Base-by-base conservation (phyloP, 345 rosid genomes). In the Viola odorata region DNA sequence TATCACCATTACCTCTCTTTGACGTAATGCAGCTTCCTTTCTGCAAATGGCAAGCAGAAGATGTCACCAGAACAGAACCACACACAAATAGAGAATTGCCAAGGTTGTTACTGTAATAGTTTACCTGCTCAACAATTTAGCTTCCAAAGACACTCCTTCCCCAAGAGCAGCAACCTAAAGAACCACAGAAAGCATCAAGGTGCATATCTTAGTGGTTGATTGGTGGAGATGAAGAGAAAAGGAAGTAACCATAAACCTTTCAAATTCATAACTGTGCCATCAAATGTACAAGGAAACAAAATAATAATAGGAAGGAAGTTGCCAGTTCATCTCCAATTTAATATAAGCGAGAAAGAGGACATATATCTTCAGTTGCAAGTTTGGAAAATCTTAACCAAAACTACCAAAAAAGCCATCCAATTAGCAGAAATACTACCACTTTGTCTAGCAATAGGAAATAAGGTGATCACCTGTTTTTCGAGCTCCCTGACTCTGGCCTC, bases 121-220 rank as follows among this genome's bases (percentile, higher is more conserved):
- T 45, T 12, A 67, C 76, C 76, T 67, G 65, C 72, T 72, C 64
- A 72, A 53, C 41, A 67, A 63, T 62, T 72, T 72, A 14, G 76
- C 76, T 62, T 72, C 76, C 64, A 72, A 39, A 40, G 76, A 72
- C 49, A 72, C 68, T 45, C 76, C 76, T 37, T 72, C 68, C 6
- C 76, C 76, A 50, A 66, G 58, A 62, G 76, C 23, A 67, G 76
- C 76, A 66, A 72, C 76, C 76, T 72, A 74, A 53, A 45, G 67
- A 57, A 36, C 51, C 68, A 66, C 62, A 57, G 17, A 4, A 58
- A 53, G 60, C 11, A 57, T 41, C n/a, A 10, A 58, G 55, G 39
- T 44, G 52, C 23, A 8, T 32, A 32, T 41, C 37, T 64, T n/a
- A 53, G 12, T 54, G 53, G 50, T 23, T 23, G 59, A 40, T 17